Percentiles rank a stretch among this genome's conserved stretches.
These are phyloP conservation scores for Vitis vinifera DNA, from an alignment of 164 flowering plant species.

Conservation along the genomic window DNA sequence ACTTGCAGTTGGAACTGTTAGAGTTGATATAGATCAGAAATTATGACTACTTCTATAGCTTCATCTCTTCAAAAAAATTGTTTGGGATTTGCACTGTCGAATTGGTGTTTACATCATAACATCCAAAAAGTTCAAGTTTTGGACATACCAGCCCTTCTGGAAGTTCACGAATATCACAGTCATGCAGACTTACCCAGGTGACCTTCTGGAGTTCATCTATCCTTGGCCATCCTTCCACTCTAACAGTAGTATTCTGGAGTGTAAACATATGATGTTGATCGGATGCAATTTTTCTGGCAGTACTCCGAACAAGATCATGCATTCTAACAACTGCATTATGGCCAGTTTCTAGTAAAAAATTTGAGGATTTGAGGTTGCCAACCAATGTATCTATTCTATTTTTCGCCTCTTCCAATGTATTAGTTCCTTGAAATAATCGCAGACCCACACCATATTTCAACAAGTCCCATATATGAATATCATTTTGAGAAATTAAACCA, in stretches of 20 bases:
- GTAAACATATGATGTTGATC: background rate
- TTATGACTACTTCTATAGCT: no score
- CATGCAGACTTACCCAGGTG: background rate
- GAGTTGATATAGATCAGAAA: no score
- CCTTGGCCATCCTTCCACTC: background rate
- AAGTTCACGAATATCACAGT: background rate
- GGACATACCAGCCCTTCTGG: slow-evolving; percentile 16
- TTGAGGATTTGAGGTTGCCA: background rate
- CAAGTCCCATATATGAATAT: background rate
- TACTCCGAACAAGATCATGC: no score
- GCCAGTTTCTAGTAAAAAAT: no score
- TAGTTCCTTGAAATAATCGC: background rate
- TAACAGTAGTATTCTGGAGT: background rate
- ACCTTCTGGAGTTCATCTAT: background rate
- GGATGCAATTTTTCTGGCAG: no score
- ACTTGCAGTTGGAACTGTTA: no score
- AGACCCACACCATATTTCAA: slow-evolving; percentile 9
- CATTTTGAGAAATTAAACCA: no score
- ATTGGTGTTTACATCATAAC: no score
- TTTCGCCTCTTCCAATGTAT: slow-evolving; percentile 8
- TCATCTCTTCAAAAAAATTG: no score
- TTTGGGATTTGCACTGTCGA: no score
- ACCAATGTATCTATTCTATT: slow-evolving; percentile 6
- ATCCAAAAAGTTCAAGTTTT: background rate
- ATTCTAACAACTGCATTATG: no score